Conservation (phyloP, 2,329 filamentous ascomycete species). For the Penicillium griseofulvum region DNA sequence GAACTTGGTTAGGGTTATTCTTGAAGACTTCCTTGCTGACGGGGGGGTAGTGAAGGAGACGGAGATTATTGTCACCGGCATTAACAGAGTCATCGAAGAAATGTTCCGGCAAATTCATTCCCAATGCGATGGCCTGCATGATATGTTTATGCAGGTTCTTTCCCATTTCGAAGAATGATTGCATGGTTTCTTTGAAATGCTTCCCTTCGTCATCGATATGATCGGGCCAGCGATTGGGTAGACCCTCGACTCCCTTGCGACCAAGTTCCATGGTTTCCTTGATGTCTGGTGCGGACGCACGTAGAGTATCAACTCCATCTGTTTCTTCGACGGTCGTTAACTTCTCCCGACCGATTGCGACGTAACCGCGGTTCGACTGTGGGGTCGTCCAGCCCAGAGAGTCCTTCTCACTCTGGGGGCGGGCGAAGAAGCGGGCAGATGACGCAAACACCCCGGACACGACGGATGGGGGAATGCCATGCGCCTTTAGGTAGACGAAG, state of each 20-base stretch:
- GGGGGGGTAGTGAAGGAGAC: constrained; percentile 73
- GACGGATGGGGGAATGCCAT: constrained; percentile 63
- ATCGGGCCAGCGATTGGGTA: constrained; percentile 77
- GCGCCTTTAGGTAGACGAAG: constrained; percentile 84
- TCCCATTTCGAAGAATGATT: constrained; percentile 70
- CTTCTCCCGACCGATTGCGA: constrained; percentile 69
- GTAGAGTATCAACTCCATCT: constrained; percentile 57
- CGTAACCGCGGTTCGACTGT: constrained; percentile 71
- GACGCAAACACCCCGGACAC: constrained; percentile 63
- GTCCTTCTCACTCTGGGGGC: constrained; percentile 62
- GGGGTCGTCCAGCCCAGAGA: constrained; percentile 68
- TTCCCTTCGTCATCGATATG: constrained; percentile 53
- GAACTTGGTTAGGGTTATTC: constrained; percentile 65
- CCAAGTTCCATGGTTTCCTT: constrained; percentile 64
- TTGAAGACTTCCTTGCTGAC: constrained; percentile 65
- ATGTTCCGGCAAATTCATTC: constrained; percentile 65
- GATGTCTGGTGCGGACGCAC: constrained; percentile 50
- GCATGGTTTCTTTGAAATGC: constrained; percentile 69
- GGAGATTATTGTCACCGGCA: constrained; percentile 66
- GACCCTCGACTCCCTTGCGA: constrained; percentile 56
- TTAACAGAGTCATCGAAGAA: constrained; percentile 78
- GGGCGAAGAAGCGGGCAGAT: constrained; percentile 69
- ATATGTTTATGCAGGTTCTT: constrained; percentile 71
- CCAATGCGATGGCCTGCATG: constrained; percentile 82
- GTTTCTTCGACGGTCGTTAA: constrained; percentile 58